These are phyloP conservation scores for Penicillium occitanis DNA, from an alignment of 2,329 filamentous ascomycete species.

Conservation along the genomic window DNA sequence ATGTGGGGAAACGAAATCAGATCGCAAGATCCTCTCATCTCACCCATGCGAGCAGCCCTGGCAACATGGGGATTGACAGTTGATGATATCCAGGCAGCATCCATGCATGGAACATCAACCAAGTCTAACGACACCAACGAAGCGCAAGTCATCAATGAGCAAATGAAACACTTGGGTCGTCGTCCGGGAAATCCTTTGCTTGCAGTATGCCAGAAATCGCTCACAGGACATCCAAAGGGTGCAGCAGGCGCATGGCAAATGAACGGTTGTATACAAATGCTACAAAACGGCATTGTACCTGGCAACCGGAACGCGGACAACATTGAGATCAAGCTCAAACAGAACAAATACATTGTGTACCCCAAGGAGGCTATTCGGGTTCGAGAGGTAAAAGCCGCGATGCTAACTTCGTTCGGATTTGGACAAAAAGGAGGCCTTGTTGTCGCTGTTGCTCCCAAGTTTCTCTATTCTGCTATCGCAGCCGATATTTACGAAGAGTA, in stretches of 20 bases:
- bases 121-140: slow-evolving; percentile 99
- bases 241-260: slow-evolving; percentile 99
- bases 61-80: slow-evolving; percentile 98
- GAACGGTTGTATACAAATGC: slow-evolving; percentile 93
- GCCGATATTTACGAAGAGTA: background rate
- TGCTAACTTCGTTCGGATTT: slow-evolving; percentile 97
- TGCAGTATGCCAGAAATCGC: slow-evolving; percentile 75
- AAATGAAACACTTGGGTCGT: slow-evolving; percentile 89
- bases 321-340: slow-evolving; percentile 90
- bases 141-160: slow-evolving; percentile 95
- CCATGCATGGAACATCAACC: slow-evolving; percentile 98
- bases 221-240: slow-evolving; percentile 98
- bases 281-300: slow-evolving; percentile 89
- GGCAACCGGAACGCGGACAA: slow-evolving; percentile 99
- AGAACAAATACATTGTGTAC: slow-evolving; percentile 97
- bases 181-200: slow-evolving; percentile 93
- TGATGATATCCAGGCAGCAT: slow-evolving; percentile 89
- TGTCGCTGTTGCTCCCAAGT: slow-evolving; percentile 94
- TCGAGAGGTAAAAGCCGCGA: slow-evolving; percentile 97
- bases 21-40: slow-evolving; percentile 90
- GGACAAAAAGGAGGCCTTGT: slow-evolving; percentile 97
- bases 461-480: slow-evolving; percentile 61
- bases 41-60: slow-evolving; percentile 89
- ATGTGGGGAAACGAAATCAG: slow-evolving; percentile 98
- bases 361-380: slow-evolving; percentile 94